Base-by-base conservation (phyloP, 192 early-diverging fungal species). In the Rhizophagus clarus region DNA sequence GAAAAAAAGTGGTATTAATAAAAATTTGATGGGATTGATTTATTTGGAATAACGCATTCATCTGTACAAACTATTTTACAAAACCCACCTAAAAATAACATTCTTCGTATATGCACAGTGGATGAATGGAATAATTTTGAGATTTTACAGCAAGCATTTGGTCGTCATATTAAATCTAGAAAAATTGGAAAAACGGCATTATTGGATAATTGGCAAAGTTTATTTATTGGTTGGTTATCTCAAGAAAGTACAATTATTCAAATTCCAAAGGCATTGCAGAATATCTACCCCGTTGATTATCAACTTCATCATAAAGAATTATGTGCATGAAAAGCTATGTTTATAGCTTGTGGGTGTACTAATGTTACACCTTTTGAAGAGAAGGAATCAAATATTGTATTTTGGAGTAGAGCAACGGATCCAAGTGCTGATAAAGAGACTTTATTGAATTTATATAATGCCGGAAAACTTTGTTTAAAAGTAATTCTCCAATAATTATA, bases 371-470 rank as follows among this genome's bases (percentile, higher is more conserved):
- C 31, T 34, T 69, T 69, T 32, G 28, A 29, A 69, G 40, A 69
- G 29, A 31, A 68, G 3, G 14, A 68, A 32, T 34, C 32, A 34
- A 12, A 69, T 40, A 32, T 69, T 32, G 67, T 40, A 69, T 69
- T 69, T 69, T 69, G 67, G 15, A 69, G 4, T 32, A 17, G 34
- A 6, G 11, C 31, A 34, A 22, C 6, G 12, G 32, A 69, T 69
- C 31, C 67, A 32, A 69, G 8, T 32, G 17, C 17, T 34, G 67
- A 69, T 69, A 29, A 29, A 29, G 63, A 24, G 22, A 64, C 24
- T 64, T 64, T 64, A 29, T 29, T 29, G 29, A 64, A 64, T 29
- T 29, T 64, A 69, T 69, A 69, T 17, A 69, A 69, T 69, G 34
- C 67, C 1, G 26, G 34, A 7, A 40, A 40, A 37, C 40, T 69